Conservation (phyloP, 148 eudicot genomes). For the Camellia sinensis region DNA sequence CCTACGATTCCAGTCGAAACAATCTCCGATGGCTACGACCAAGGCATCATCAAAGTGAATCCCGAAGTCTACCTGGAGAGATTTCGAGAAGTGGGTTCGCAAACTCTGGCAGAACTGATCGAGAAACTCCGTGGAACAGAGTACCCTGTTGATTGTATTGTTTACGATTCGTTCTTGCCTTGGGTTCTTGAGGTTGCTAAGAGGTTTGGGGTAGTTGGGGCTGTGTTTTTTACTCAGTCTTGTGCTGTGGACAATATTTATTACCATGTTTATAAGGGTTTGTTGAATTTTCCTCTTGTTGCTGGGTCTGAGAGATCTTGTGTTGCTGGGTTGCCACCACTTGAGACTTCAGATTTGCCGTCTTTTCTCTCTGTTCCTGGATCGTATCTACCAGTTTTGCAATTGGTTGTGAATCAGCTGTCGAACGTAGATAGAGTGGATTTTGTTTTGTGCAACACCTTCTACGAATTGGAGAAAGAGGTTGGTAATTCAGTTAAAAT, state of each 20-base stretch:
- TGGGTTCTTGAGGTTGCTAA: slow-evolving; percentile 53
- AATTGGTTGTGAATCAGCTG: slow-evolving; percentile 34
- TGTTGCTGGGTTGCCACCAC: slow-evolving; percentile 50
- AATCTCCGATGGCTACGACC: slow-evolving; percentile 42
- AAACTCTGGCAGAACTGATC: slow-evolving; percentile 24
- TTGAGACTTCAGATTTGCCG: slow-evolving; percentile 28
- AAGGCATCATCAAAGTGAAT: slow-evolving; percentile 14
- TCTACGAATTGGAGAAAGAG: no score
- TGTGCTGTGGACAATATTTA: slow-evolving; percentile 41
- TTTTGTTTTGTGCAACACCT: slow-evolving; percentile 53
- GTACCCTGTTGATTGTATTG: slow-evolving; percentile 30
- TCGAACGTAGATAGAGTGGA: slow-evolving; percentile 41
- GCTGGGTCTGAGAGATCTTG: slow-evolving; percentile 16
- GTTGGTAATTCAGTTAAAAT: no score
- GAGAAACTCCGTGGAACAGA: slow-evolving; percentile 24
- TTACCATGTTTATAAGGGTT: slow-evolving; percentile 40
- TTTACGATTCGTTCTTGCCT: slow-evolving; percentile 42
- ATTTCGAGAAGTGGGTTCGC: slow-evolving; percentile 25
- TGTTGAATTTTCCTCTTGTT: slow-evolving; percentile 17
- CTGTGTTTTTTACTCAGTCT: slow-evolving; percentile 48
- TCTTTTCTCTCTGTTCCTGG: slow-evolving; percentile 32
- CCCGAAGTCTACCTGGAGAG: slow-evolving; percentile 26
- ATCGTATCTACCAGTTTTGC: slow-evolving; percentile 25
- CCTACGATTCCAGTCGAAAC: slow-evolving; percentile 24
- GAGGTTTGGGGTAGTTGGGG: slow-evolving; percentile 33